A percentile compares a stretch with the other conserved stretches of the same genome.
Conservation (phyloP, 768 basidiomycete species). For the Boletus tomentosulus region DNA sequence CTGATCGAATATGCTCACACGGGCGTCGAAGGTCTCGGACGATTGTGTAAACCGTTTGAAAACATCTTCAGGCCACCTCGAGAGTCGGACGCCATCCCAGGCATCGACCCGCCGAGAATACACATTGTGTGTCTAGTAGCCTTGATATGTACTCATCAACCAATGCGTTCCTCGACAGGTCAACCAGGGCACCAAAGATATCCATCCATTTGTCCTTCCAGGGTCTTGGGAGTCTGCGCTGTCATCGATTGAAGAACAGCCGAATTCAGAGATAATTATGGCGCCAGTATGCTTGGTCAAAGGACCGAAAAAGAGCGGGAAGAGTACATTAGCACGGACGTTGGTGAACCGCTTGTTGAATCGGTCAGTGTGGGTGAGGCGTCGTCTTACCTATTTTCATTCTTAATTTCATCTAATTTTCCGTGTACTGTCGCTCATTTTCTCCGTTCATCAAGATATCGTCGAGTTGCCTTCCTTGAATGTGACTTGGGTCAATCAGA, state of each 20-base stretch:
- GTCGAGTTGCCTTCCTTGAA: conserved; percentile 85
- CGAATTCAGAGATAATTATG: conserved; percentile 11
- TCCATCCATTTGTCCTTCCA: conserved; percentile 34
- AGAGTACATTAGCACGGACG: conserved; percentile 81
- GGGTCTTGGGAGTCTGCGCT: conserved; percentile 35
- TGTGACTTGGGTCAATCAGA: conserved; percentile 94
- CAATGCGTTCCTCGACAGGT: conserved; percentile 20
- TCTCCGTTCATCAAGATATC: conserved; percentile 45
- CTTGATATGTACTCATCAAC: conserved; percentile 6
- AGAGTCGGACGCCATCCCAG: conserved; percentile 16
- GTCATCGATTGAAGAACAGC: background rate
- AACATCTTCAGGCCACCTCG: conserved; percentile 56
- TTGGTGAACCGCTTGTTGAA: conserved; percentile 64
- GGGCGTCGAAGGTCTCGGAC: conserved; percentile 63
- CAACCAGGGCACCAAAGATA: conserved; percentile 25
- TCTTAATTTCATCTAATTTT: no score
- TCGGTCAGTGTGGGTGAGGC: conserved; percentile 36
- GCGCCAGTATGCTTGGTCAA: conserved; percentile 60
- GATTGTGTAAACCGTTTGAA: conserved; percentile 58
- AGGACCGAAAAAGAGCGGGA: conserved; percentile 85
- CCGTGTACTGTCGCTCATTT: background rate
- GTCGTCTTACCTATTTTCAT: no score
- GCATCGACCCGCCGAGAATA: conserved; percentile 46
- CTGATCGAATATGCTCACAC: conserved; percentile 55
- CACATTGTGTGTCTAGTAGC: conserved; percentile 39